A percentile compares a stretch with the other conserved stretches of the same genome.
Evolutionary conservation across 1,139 yeast species (phyloP).

Genomic region (Taphrina communis): DNA sequence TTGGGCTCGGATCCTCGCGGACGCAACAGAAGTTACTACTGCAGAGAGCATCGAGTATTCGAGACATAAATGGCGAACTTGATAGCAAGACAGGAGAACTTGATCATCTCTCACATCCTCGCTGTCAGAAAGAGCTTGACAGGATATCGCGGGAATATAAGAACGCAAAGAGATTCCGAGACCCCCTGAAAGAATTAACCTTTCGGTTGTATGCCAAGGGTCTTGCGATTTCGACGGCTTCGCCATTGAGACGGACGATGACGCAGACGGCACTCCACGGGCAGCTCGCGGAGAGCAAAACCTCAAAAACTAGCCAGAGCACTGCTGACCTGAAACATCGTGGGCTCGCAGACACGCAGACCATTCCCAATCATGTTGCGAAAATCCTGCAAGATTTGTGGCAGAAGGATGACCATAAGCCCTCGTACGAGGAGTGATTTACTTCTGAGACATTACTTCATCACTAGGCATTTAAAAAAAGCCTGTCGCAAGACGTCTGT

Average conservation of each 20-base stretch:
- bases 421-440: conserved; percentile 7
- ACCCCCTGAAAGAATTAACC: conserved; percentile 28
- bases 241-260: conserved; percentile 21
- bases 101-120: conserved; percentile 15
- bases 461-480: neutral
- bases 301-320: conserved; percentile 16
- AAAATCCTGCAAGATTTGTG: conserved; percentile 13
- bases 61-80: conserved; percentile 10
- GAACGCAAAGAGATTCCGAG: conserved; percentile 33
- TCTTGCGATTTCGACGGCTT: neutral
- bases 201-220: conserved; percentile 24
- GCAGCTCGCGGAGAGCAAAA: neutral
- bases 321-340: conserved; percentile 1
- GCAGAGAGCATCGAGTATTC: conserved; percentile 35
- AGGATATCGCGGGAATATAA: conserved; percentile 24
- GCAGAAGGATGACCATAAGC: conserved; percentile 10
- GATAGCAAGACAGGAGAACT: neutral
- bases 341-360: neutral
- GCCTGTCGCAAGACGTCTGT: too few species aligned
- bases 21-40: conserved; percentile 38
- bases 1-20: conserved; percentile 32
- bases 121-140: conserved; percentile 33
- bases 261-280: conserved; percentile 14
- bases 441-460: neutral
- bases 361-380: neutral